Evolutionary conservation across 2,329 filamentous ascomycete species (phyloP), one percentile per base, ranked within the genome.

Genomic region (Xylaria hypoxylon): DNA sequence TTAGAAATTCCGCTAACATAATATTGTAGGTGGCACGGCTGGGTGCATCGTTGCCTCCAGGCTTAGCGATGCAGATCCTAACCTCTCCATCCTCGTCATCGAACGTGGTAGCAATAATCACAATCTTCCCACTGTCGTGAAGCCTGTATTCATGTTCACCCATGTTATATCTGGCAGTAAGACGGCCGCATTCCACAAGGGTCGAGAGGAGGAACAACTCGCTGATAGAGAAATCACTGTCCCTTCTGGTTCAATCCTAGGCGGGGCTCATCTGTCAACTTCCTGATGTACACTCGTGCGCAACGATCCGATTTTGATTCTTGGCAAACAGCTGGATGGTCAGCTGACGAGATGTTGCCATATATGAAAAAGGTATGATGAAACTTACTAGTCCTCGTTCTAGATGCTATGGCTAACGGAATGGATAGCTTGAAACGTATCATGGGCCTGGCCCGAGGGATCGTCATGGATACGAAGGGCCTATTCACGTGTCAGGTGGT

Each of bases 211-310:
- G 11, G 53, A 63, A 13, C 73, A 84, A 38, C 79, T 87, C 2
- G 81, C 79, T 47, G 79, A 80, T 24, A 77, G 84, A 7, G 79
- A 81, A 62, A 77, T 75, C 1, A 75, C 81, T 15, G 77, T 83
- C 0, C 78, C 79, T 0, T 65, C 72, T 2, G 80, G 78, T 3
- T 82, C 83, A 22, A 80, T 83, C 0, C 78, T 89, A 0, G 87
- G 87, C 31, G 87, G 87, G 86, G 86, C 4, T 82, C 79, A 1
- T 81, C 81, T 0, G 81, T 84, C 35, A 85, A 85, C 62, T 81
- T 83, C 67, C 80, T 83, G 79, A 82, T 84, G 75, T 72, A 73
- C 58, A 70, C 67, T 1, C 70, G 79, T 8, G 76, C 72, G 11
- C 77, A 79, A 61, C 67, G 72, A 26, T 69, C 71, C 22, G 79